These are phyloP conservation scores for Asterella californica DNA, from an alignment of 225 moss, liverwort and hornwort genomes.

Conservation along the genomic window DNA sequence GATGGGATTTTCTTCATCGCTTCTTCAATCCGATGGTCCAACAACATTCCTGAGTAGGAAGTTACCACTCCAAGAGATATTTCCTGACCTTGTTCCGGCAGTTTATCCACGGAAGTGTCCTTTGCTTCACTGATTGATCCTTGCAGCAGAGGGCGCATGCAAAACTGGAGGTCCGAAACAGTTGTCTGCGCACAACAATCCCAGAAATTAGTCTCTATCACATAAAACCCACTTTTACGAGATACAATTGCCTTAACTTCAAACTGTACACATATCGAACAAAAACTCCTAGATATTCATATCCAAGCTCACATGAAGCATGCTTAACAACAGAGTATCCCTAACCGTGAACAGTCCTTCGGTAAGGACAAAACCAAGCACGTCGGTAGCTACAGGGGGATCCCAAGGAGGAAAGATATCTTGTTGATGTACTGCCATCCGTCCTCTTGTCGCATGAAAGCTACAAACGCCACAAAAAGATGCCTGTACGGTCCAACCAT, in stretches of 20 bases:
- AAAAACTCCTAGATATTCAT: background rate
- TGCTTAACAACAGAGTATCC: conserved; percentile 11
- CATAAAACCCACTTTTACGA: background rate
- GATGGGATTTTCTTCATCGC: conserved; percentile 53
- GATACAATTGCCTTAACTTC: background rate
- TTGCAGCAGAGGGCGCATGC: conserved; percentile 49
- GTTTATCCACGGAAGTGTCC: background rate
- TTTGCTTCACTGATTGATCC: conserved; percentile 16
- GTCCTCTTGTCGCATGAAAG: conserved; percentile 60
- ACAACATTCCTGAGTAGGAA: conserved; percentile 61
- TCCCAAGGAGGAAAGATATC: conserved; percentile 44
- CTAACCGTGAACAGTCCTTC: conserved; percentile 63
- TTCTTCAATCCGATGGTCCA: conserved; percentile 55
- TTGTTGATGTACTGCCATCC: conserved; percentile 50
- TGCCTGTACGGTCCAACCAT: conserved; percentile 49
- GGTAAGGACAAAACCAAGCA: conserved; percentile 50
- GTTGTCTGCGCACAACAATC: conserved; percentile 50
- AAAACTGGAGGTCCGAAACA: conserved; percentile 56
- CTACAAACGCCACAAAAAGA: conserved; percentile 73
- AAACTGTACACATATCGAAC: background rate
- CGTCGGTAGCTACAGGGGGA: conserved; percentile 30
- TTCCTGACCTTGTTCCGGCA: conserved; percentile 10
- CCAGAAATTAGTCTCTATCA: background rate
- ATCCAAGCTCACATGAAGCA: background rate
- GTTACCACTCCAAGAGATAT: conserved; percentile 55